Evolutionary conservation across 129 eudicot genomes (phyloP).

Genomic region (Logfia minima): DNA sequence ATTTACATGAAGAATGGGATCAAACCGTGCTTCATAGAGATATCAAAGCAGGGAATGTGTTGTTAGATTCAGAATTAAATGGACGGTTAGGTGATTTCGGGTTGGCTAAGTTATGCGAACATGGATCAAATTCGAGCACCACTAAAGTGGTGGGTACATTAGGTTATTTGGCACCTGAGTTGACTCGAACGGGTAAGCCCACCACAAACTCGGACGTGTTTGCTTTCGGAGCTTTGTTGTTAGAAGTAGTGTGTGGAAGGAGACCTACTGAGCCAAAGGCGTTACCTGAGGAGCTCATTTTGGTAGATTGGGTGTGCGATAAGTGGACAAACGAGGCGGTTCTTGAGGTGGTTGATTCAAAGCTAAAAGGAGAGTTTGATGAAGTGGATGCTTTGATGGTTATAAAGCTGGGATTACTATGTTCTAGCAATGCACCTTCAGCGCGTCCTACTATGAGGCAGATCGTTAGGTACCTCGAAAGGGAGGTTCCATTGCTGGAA

Average conservation of each 20-base stretch:
- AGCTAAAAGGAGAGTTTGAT: constrained; percentile 52
- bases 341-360: constrained; percentile 59
- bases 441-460: constrained; percentile 65
- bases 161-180: constrained; percentile 86
- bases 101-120: constrained; percentile 70
- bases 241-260: constrained; percentile 81
- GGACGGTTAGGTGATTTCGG: constrained; percentile 82
- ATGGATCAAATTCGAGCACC: constrained; percentile 63
- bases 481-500: constrained; percentile 57
- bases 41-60: constrained; percentile 77
- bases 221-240: constrained; percentile 78
- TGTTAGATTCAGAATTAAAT: constrained; percentile 65
- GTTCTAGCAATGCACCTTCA: constrained; percentile 48
- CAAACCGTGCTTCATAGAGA: constrained; percentile 89
- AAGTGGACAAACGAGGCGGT: constrained; percentile 55
- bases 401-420: constrained; percentile 68
- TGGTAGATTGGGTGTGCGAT: constrained; percentile 89
- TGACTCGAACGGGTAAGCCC: constrained; percentile 78
- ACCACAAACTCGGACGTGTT: constrained; percentile 76
- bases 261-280: constrained; percentile 75
- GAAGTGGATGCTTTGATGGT: constrained; percentile 51
- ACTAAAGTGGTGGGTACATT: constrained; percentile 78
- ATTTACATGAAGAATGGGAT: constrained; percentile 87
- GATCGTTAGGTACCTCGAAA: constrained; percentile 69
- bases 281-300: constrained; percentile 64